Evolutionary conservation across 306 rosid genomes (phyloP).

Genomic region (Vicia faba): DNA sequence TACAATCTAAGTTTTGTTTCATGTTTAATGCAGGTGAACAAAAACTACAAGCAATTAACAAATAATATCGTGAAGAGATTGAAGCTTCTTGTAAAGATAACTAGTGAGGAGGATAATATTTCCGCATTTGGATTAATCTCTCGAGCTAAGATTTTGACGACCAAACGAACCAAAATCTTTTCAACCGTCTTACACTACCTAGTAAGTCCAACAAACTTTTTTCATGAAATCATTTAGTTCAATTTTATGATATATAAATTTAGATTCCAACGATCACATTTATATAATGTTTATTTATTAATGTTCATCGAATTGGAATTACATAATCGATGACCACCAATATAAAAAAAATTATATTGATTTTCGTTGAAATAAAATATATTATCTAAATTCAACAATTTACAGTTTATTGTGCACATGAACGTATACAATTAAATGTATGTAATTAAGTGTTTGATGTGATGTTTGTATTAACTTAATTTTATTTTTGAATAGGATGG

Average conservation of each 20-base stretch:
- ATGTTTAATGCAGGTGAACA: conserved; percentile 51
- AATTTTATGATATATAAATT: neutral
- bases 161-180: conserved; percentile 44
- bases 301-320: no score
- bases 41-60: conserved; percentile 42
- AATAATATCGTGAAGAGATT: conserved; percentile 55
- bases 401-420: neutral
- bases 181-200: conserved; percentile 38
- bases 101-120: conserved; percentile 48
- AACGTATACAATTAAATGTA: neutral
- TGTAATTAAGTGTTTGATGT: neutral
- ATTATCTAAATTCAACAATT: neutral
- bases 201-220: conserved; percentile 40
- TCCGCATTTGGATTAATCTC: conserved; percentile 46
- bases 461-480: neutral
- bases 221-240: neutral
- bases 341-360: no score
- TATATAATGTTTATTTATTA: no score
- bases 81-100: conserved; percentile 46
- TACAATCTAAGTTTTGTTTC: conserved; percentile 8
- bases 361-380: neutral
- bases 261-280: no score
- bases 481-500: conserved; percentile 48
- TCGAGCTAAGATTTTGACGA: conserved; percentile 43
- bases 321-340: no score